Percentiles rank a stretch among this genome's conserved stretches.
Conservation (phyloP, 2,329 filamentous ascomycete species). For the Rhynchosporium secalis region DNA sequence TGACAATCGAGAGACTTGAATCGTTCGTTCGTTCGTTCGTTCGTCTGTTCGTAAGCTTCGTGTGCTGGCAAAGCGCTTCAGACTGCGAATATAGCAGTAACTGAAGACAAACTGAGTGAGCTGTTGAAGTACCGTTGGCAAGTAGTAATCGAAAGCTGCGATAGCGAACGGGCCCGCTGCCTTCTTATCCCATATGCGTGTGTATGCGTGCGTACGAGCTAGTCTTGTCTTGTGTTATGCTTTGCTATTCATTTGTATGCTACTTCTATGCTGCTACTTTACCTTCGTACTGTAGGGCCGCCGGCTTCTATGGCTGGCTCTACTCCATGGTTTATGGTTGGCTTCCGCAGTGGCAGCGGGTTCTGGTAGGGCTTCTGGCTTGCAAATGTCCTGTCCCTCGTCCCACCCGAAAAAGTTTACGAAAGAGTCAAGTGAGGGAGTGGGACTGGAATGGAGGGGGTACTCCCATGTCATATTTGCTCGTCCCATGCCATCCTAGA, state of each 20-base stretch:
- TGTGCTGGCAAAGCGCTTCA: conserved; percentile 4
- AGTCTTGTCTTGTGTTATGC: too few species aligned
- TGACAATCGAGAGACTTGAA: conserved; percentile 9
- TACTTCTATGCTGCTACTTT: too few species aligned
- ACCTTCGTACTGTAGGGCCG: not conserved
- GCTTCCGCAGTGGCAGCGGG: conserved; percentile 18
- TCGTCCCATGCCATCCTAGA: not conserved
- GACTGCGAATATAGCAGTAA: conserved; percentile 13
- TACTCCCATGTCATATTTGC: conserved; percentile 1
- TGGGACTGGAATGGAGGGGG: conserved; percentile 42
- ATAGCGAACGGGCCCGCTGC: conserved; percentile 34
- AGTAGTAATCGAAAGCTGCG: conserved; percentile 21
- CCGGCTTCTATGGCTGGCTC: not conserved
- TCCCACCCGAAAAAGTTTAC: conserved; percentile 24
- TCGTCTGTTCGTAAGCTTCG: conserved; percentile 3
- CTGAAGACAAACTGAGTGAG: conserved; percentile 15
- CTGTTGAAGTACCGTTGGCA: conserved; percentile 28
- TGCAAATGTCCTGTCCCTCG: not conserved
- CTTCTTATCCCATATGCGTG: conserved; percentile 34
- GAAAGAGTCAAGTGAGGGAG: conserved; percentile 45
- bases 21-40: not conserved
- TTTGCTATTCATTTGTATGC: too few species aligned
- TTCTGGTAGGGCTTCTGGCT: not conserved
- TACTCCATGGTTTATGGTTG: too few species aligned
- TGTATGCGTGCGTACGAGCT: not conserved